phyloP scores from a whole-genome alignment of 2,329 filamentous ascomycete species.

The Colletotrichum lindemuthianum region DNA sequence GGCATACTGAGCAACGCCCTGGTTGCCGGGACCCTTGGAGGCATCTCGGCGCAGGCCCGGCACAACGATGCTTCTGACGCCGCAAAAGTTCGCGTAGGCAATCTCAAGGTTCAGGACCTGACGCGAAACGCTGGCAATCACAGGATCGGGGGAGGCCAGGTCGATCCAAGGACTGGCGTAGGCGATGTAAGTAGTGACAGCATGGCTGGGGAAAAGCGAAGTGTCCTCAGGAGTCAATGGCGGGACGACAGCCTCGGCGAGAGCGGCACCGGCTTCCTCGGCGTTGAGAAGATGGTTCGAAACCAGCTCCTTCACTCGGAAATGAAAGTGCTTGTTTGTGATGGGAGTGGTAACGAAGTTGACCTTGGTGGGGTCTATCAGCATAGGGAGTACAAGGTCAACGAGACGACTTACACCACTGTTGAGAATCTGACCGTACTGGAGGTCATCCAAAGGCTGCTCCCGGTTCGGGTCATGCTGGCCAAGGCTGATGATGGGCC shows the following conservation, averaged over 20 bases:
- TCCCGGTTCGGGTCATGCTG: conserved; percentile 76
- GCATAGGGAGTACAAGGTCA: conserved; percentile 2
- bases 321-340: conserved; percentile 78
- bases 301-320: conserved; percentile 72
- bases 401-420: conserved; percentile 67
- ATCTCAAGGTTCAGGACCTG: conserved; percentile 92
- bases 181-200: conserved; percentile 78
- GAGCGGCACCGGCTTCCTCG: conserved; percentile 50
- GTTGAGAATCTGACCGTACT: conserved; percentile 75
- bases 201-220: conserved; percentile 72
- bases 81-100: conserved; percentile 95
- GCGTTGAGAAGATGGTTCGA: conserved; percentile 62
- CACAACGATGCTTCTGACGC: conserved; percentile 83
- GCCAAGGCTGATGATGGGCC: conserved; percentile 72
- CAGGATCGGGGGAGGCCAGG: conserved; percentile 81
- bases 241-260: conserved; percentile 67
- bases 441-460: conserved; percentile 68
- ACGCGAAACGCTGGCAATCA: conserved; percentile 86
- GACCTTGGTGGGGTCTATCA: conserved; percentile 63
- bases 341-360: conserved; percentile 82
- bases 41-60: conserved; percentile 78
- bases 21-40: conserved; percentile 58
- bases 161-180: conserved; percentile 95
- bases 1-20: conserved; percentile 78
- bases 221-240: conserved; percentile 85